These are phyloP conservation scores for Angomonas ambiguus DNA, from an alignment of 208 protist genomes.

Conservation along the genomic window DNA sequence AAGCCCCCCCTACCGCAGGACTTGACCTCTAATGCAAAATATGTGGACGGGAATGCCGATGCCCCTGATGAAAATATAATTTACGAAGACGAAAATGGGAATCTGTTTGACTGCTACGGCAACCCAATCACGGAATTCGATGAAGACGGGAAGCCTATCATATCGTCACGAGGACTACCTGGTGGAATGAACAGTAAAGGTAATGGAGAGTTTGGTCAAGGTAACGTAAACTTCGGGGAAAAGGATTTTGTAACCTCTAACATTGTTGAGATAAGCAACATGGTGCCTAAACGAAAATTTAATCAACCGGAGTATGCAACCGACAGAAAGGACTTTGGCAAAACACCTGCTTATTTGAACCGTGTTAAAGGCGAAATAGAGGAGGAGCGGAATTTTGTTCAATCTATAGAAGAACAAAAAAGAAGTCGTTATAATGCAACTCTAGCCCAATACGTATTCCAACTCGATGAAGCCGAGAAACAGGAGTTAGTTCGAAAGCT, in stretches of 20 bases:
- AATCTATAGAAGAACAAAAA: constrained; percentile 55
- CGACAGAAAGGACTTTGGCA: constrained; percentile 75
- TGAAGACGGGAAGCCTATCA: background rate
- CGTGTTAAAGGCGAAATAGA: constrained; percentile 86
- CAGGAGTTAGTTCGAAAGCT: constrained; percentile 64
- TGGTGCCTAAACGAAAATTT: constrained; percentile 74
- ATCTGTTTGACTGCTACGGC: constrained; percentile 8
- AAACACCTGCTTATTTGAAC: constrained; percentile 78
- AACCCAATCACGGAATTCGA: constrained; percentile 1
- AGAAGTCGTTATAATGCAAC: constrained; percentile 26
- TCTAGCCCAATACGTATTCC: constrained; percentile 61
- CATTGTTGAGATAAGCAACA: constrained; percentile 89
- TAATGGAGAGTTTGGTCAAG: background rate
- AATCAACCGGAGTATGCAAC: constrained; percentile 59
- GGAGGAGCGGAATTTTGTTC: constrained; percentile 76
- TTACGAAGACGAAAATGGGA: constrained; percentile 9
- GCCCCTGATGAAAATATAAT: background rate
- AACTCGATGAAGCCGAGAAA: constrained; percentile 72
- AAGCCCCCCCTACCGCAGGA: constrained; percentile 36
- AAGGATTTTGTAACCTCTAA: constrained; percentile 93
- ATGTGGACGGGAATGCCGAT: background rate
- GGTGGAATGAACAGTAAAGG: background rate
- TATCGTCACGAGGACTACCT: background rate
- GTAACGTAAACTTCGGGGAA: constrained; percentile 1
- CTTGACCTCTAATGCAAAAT: background rate